These are phyloP conservation scores for Beauveria pseudobassiana DNA, from an alignment of 2,329 filamentous ascomycete genomes.

Conservation along the genomic window DNA sequence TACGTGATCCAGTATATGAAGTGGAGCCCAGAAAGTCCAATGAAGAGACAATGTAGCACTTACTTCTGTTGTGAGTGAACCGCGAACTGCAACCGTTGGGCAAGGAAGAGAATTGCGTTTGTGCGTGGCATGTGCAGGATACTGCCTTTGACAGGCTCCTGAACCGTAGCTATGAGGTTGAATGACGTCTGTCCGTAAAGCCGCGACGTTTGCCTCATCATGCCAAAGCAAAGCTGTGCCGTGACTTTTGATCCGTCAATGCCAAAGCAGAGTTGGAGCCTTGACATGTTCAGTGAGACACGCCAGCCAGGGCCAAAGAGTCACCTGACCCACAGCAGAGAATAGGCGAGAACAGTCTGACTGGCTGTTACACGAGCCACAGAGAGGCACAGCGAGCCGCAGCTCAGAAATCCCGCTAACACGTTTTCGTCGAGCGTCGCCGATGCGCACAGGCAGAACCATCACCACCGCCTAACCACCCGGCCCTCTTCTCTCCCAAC, in stretches of 20 bases:
- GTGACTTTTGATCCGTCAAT: not conserved
- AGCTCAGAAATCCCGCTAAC: not conserved
- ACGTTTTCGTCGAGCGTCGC: not conserved
- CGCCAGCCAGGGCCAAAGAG: not conserved
- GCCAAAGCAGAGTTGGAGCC: not conserved
- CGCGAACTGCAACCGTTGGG: too few species aligned
- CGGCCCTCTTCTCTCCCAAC: slow-evolving; percentile 1
- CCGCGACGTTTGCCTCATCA: too few species aligned
- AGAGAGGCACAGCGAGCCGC: not conserved
- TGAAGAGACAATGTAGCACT: not conserved
- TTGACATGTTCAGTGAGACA: not conserved
- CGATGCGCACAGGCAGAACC: slow-evolving; percentile 5
- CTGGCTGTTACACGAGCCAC: not conserved
- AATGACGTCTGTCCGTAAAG: too few species aligned
- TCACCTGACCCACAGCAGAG: not conserved
- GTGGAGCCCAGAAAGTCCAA: not conserved
- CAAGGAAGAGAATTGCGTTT: too few species aligned
- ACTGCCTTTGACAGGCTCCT: too few species aligned
- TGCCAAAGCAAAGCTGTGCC: too few species aligned
- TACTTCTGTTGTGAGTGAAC: too few species aligned
- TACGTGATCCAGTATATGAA: slow-evolving; percentile 13
- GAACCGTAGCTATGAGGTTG: too few species aligned
- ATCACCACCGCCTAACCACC: slow-evolving; percentile 10
- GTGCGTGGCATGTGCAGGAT: too few species aligned
- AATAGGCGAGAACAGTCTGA: not conserved